Base-by-base conservation (phyloP, 179 eudicot species). In the Patellifolia procumbens region DNA sequence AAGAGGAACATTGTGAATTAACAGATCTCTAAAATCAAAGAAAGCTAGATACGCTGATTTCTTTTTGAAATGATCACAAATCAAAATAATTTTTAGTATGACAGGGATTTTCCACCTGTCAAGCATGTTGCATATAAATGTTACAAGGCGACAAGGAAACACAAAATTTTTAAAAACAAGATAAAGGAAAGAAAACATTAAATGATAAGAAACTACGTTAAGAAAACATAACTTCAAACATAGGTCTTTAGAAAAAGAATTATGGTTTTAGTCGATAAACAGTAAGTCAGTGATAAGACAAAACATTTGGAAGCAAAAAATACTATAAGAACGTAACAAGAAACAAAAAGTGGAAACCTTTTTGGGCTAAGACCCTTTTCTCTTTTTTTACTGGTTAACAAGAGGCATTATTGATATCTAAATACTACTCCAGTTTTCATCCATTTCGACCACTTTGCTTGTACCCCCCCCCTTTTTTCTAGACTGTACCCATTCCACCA, bases 31-130 rank as follows among this genome's bases (percentile, higher is more conserved):
- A 35, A 65, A 34, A 39, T 48, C 66, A 64, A 13, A 24, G 63
- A 22, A 51, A 52, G 9, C 26, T 37, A 19, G 70, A 64, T 65
- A 22, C 24, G n/a, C n/a, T n/a, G n/a, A n/a, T 55, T 22, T 22
- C 10, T 13, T 55, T 55, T 55, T 0, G 26, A 1, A 55, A 55
- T 46, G 48, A 60, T 60, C 11, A 62, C 19, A 48, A 29, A 31
- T 63, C 70, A 62, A 0, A 48, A 55, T 55, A 55, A 32, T 24
- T 58, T 32, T 49, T 22, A 13, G 19, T 13, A 15, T 72, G 37
- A 72, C 51, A 56, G 45, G 15, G 46, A 26, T 56, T 72, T 72
- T 52, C 58, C 19, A 69, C 35, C 62, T 51, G 31, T 63, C 37
- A 32, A 10, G 39, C 32, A 32, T 28, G 66, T 61, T 61, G n/a